phyloP scores from a whole-genome alignment of 345 rosid genomes.

The Melaleuca alternifolia region DNA sequence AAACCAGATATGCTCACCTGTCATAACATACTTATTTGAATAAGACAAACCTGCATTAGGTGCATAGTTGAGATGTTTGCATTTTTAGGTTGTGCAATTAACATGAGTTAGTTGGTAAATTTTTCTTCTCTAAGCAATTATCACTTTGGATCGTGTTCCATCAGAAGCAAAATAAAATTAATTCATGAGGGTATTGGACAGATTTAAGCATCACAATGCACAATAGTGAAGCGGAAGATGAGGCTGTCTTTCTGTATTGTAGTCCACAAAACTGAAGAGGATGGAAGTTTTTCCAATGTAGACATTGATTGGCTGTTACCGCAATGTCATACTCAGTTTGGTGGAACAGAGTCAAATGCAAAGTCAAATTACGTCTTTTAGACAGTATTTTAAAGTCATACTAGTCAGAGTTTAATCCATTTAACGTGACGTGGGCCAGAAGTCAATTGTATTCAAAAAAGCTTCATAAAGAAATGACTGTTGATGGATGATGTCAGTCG shows the following conservation, averaged over 20 bases:
- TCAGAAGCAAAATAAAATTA: neutral
- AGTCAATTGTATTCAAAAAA: neutral
- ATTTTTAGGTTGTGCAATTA: neutral
- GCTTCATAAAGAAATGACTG: neutral
- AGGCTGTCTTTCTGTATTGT: neutral
- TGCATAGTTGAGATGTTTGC: neutral
- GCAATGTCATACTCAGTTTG: neutral
- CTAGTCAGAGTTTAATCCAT: neutral
- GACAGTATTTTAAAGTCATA: neutral
- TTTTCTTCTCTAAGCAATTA: neutral
- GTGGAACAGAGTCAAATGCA: neutral
- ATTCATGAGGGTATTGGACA: neutral
- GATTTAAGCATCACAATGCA: neutral
- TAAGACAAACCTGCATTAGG: neutral
- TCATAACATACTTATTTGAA: neutral
- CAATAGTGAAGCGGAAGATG: neutral
- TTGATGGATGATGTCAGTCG: neutral
- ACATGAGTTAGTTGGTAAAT: neutral
- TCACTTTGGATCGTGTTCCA: neutral
- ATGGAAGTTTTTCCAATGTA: neutral
- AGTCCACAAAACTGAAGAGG: neutral
- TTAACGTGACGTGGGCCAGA: neutral
- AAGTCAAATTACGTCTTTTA: neutral
- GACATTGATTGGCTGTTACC: neutral
- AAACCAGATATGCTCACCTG: neutral